Base-by-base conservation (phyloP, 257 asterid genomes). In the Petunia axillaris region DNA sequence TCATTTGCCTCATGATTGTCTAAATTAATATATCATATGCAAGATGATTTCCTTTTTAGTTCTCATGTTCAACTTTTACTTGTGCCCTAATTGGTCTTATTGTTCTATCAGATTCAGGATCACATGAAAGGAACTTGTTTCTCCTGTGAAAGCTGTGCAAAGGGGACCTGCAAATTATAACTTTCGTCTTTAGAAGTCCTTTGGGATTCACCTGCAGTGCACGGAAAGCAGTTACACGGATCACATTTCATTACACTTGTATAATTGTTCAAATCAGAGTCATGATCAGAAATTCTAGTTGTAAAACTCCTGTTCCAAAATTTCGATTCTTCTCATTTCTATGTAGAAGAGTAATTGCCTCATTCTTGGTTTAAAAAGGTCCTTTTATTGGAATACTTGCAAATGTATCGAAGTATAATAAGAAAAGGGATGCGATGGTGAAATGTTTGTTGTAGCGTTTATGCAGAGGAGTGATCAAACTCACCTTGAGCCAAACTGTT, bases 161-260 rank as follows among this genome's bases (percentile, higher is more conserved):
- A 25, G 25, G 25, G 25, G 25, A 25, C 25, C 25, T 25, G 25
- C 25, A 25, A 25, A 11, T 71, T 71, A 71, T 11, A 50, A 11
- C 62, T 10, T 48, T 71, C 25, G 77, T 71, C 43, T 11, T 6
- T 59, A 5, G 64, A 59, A 16, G 64, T 59, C 38, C 3, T 35
- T 50, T 35, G 52, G 60, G 36, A 71, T 35, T 71, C 62, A 35
- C 44, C 11, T 5, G 44, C 77, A 71, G 77, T 67, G 44, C 35
- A 16, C 1, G 77, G 60, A 71, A 48, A 25, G 2, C 60, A 48
- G 60, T 48, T 71, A 11, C 44, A 48, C 0, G 62, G 77, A 71
- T 70, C 76, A 70, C 57, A 44, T 64, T 64, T 38, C 50, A 64
- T 66, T 14, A 40, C 38, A 67, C 35, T 71, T 71, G 77, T 48